Conservation (phyloP, 164 flowering plant genomes). For the Chimonanthus praecox region DNA sequence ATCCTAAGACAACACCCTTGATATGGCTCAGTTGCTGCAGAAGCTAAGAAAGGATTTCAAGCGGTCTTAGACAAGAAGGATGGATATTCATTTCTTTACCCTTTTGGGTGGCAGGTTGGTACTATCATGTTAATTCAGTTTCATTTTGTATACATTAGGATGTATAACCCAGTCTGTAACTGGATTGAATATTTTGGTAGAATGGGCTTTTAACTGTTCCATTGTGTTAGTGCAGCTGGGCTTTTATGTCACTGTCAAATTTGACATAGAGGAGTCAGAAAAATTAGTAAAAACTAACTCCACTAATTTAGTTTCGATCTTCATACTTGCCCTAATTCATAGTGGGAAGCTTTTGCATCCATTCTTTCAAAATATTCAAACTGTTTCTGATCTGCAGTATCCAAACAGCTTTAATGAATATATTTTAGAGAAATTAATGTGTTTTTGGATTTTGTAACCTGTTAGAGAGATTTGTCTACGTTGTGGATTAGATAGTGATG, state of each 20-base stretch:
- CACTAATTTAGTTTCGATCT: not conserved
- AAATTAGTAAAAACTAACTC: not conserved
- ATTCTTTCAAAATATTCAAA: not conserved
- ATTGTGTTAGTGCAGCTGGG: too few relatives aligned
- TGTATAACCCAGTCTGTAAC: not conserved
- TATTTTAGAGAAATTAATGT: not conserved
- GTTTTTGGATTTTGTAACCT: not conserved
- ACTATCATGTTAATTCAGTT: not conserved
- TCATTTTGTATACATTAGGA: not conserved
- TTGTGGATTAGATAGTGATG: not conserved
- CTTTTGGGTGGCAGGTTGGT: constrained; percentile 96
- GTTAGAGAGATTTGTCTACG: too few relatives aligned
- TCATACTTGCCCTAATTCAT: not conserved
- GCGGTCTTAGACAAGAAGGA: constrained; percentile 73
- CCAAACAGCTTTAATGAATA: not conserved
- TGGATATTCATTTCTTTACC: constrained; percentile 70
- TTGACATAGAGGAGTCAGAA: not conserved
- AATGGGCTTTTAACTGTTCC: too few relatives aligned
- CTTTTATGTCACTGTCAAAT: not conserved
- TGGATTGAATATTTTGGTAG: not conserved
- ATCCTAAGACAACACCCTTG: constrained; percentile 68
- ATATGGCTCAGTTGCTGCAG: constrained; percentile 97
- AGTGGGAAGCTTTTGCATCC: not conserved
- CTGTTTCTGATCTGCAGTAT: too few relatives aligned
- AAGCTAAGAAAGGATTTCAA: constrained; percentile 71